phyloP scores from a whole-genome alignment of 108 stramenopile genomes.

The Nannochloropsis gaditana region DNA sequence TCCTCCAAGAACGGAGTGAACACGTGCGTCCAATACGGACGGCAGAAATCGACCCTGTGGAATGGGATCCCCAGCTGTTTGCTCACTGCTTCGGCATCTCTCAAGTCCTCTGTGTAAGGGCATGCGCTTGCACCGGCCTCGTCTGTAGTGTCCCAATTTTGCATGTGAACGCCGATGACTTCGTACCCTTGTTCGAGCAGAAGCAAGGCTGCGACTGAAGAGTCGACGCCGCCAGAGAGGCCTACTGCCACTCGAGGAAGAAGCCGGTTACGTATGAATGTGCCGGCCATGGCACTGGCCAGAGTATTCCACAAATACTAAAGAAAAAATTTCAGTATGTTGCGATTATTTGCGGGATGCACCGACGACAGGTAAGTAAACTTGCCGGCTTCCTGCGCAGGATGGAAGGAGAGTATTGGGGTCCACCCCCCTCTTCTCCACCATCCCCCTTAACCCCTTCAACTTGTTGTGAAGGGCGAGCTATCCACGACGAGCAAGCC shows the following conservation, averaged over 20 bases:
- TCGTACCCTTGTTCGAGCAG: slow-evolving; percentile 56
- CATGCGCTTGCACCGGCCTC: slow-evolving; percentile 47
- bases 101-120: slow-evolving; percentile 65
- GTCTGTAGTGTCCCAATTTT: slow-evolving; percentile 56
- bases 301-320: no score
- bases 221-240: slow-evolving; percentile 94
- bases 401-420: no score
- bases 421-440: no score
- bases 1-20: slow-evolving; percentile 77
- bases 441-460: no score
- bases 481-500: no score
- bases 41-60: slow-evolving; percentile 64
- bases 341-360: no score
- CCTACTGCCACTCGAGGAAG: slow-evolving; percentile 69
- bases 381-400: no score
- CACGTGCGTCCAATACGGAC: slow-evolving; percentile 82
- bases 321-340: no score
- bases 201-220: slow-evolving; percentile 76
- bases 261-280: slow-evolving; percentile 22
- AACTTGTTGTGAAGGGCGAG: no score
- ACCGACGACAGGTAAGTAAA: no score
- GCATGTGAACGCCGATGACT: slow-evolving; percentile 56
- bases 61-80: slow-evolving; percentile 66
- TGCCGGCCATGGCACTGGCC: neutral
- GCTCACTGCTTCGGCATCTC: slow-evolving; percentile 71